Evolutionary conservation across 2,329 filamentous ascomycete species (phyloP), one percentile per base, ranked within the genome.

Genomic region (Cytospora chrysosperma): DNA sequence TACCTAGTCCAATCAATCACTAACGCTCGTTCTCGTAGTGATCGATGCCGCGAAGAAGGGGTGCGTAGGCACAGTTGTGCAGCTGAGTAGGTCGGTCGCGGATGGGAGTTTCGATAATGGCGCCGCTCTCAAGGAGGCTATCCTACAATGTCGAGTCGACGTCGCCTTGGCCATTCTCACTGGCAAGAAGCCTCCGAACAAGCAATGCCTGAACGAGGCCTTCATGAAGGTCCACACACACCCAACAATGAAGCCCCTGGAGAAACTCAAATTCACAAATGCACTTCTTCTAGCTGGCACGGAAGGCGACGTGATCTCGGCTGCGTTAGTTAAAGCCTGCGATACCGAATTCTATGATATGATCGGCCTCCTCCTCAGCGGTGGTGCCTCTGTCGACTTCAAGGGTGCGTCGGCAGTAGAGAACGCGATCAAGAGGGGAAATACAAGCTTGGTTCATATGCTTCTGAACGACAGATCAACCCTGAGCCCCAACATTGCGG

Each of bases 261-360:
- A 81, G 34, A 85, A 83, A 68, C 72, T 83, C 50, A 77, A 78
- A 2, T 74, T 88, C 65, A 76, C 82, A 0, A 84, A 88, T 69
- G 73, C 85, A 3, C 70, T 88, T 1, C 75, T 88, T 1, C 86
- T 85, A 59, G 84, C 82, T 1, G 85, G 85, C 0, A 84, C 85
- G 1, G 75, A 77, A 15, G 85, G 85, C 1, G 79, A 83, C 17
- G 73, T 77, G 1, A 73, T 84, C 0, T 78, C 82, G 0, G 72
- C 75, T 32, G 82, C 81, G 0, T 74, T 87, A 0, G 72, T 81
- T 8, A 75, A 80, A 34, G 81, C 84, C 0, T 81, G 79, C 58
- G 74, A 78, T 8, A 77, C 76, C 2, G 79, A 81, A 51, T 85
- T 82, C 64, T 76, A 81, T 62, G 82, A 85, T 49, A 82, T 87